Percentiles rank a stretch among this genome's conserved stretches.
Conservation (phyloP, 2,329 filamentous ascomycete species). For the Colletotrichum euphorbiae region DNA sequence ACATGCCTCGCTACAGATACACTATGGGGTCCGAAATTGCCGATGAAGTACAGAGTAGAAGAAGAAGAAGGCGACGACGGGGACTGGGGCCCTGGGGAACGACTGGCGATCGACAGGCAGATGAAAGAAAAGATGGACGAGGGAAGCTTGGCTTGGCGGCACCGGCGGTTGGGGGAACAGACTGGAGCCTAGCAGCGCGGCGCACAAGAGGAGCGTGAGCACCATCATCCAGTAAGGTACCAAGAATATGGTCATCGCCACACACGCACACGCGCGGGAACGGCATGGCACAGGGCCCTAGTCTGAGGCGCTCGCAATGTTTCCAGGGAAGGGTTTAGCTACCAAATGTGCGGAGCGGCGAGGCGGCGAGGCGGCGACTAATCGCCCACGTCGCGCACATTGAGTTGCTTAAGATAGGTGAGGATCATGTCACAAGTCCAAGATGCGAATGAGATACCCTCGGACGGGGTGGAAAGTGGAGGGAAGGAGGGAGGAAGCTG, state of each 20-base stretch:
- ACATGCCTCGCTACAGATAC: constrained; percentile 8
- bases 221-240: neutral
- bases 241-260: constrained; percentile 5
- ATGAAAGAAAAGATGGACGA: constrained; percentile 22
- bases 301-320: constrained; percentile 35
- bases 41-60: too few relatives aligned
- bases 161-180: constrained; percentile 15
- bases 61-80: constrained; percentile 12
- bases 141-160: constrained; percentile 26
- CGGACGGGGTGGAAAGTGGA: constrained; percentile 38
- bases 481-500: constrained; percentile 41
- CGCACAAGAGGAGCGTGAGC: neutral
- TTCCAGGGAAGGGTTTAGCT: constrained; percentile 37
- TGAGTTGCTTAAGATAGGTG: constrained; percentile 39
- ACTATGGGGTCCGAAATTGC: constrained; percentile 9
- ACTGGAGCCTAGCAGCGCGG: neutral
- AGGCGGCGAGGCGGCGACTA: constrained; percentile 32
- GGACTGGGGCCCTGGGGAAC: neutral
- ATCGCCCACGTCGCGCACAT: constrained; percentile 13
- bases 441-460: constrained; percentile 30
- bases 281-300: constrained; percentile 25
- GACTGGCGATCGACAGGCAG: constrained; percentile 17
- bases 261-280: constrained; percentile 15
- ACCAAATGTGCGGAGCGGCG: constrained; percentile 29
- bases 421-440: constrained; percentile 35